Conservation (phyloP, 78 protist genomes). For the Abeoforma whisleri region DNA sequence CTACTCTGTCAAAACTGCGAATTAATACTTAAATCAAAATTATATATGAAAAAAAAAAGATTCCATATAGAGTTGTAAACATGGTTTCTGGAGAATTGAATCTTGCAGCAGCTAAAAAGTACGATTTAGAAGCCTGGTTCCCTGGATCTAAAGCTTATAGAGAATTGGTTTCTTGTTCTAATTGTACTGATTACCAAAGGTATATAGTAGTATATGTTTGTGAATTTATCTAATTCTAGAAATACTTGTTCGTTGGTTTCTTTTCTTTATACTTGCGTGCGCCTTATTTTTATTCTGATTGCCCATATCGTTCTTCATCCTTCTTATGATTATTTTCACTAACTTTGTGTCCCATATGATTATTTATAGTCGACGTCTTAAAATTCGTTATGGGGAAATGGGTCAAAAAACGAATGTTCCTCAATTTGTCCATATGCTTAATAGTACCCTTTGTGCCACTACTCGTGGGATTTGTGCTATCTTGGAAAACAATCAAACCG, state of each 20-base stretch:
- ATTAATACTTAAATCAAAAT: not conserved
- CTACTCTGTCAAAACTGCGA: not conserved
- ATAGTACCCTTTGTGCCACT: slow-evolving; percentile 93
- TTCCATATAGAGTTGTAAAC: slow-evolving; percentile 93
- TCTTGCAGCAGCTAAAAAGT: slow-evolving; percentile 98
- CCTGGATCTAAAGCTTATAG: slow-evolving; percentile 86
- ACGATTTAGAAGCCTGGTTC: slow-evolving; percentile 99
- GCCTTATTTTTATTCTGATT: too few species aligned
- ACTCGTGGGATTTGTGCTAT: slow-evolving; percentile 94
- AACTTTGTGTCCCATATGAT: too few species aligned
- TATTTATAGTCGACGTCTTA: slow-evolving; percentile 56
- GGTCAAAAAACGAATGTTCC: slow-evolving; percentile 29
- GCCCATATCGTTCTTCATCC: too few species aligned
- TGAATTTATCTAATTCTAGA: too few species aligned
- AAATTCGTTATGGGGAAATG: slow-evolving; percentile 70
- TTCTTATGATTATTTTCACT: too few species aligned
- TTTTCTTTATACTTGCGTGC: too few species aligned
- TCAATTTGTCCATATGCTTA: slow-evolving; percentile 91
- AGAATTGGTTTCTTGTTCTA: slow-evolving; percentile 98
- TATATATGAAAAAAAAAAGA: slow-evolving; percentile 49
- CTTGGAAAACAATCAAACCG: slow-evolving; percentile 94
- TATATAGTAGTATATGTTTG: not conserved
- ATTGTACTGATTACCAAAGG: slow-evolving; percentile 98
- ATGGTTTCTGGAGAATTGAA: slow-evolving; percentile 93
- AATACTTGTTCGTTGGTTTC: too few species aligned